phyloP scores from a whole-genome alignment of 164 flowering plant species.

The Houttuynia cordata region DNA sequence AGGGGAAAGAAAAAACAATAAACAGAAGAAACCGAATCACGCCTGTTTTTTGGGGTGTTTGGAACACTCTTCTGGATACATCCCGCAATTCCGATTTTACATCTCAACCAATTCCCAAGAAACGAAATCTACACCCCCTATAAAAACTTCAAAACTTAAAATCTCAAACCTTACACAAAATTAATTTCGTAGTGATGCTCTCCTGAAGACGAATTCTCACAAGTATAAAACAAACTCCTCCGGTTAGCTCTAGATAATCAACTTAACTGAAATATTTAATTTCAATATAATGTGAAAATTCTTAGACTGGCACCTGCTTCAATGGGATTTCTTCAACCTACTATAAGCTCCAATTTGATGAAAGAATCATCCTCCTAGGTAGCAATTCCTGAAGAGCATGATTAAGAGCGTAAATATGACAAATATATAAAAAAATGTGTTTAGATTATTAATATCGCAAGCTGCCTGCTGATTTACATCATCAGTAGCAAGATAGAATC shows the following conservation, averaged over 20 bases:
- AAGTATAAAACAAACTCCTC: slow-evolving; percentile 14
- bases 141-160: slow-evolving; percentile 12
- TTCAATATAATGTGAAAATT: slow-evolving; percentile 19
- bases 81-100: slow-evolving; percentile 59
- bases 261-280: slow-evolving; percentile 21
- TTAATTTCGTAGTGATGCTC: slow-evolving; percentile 26
- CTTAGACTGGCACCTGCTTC: slow-evolving; percentile 30
- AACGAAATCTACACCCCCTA: slow-evolving; percentile 27
- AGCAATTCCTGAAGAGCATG: slow-evolving; percentile 57
- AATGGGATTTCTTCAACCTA: slow-evolving; percentile 34
- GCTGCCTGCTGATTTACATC: too few species aligned
- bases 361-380: slow-evolving; percentile 42
- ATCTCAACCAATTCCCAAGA: slow-evolving; percentile 55
- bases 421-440: too few species aligned
- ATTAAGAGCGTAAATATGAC: neutral
- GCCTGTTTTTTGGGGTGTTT: slow-evolving; percentile 11
- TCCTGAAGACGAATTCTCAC: slow-evolving; percentile 23
- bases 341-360: slow-evolving; percentile 17
- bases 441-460: too few species aligned
- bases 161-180: slow-evolving; percentile 45
- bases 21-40: slow-evolving; percentile 6
- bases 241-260: slow-evolving; percentile 39
- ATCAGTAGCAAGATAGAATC: too few species aligned
- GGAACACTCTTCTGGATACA: slow-evolving; percentile 34
- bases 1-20: slow-evolving; percentile 17